These are phyloP conservation scores for Microbotryum violaceum DNA, from an alignment of 1,284 basidiomycete genomes.

Conservation along the genomic window DNA sequence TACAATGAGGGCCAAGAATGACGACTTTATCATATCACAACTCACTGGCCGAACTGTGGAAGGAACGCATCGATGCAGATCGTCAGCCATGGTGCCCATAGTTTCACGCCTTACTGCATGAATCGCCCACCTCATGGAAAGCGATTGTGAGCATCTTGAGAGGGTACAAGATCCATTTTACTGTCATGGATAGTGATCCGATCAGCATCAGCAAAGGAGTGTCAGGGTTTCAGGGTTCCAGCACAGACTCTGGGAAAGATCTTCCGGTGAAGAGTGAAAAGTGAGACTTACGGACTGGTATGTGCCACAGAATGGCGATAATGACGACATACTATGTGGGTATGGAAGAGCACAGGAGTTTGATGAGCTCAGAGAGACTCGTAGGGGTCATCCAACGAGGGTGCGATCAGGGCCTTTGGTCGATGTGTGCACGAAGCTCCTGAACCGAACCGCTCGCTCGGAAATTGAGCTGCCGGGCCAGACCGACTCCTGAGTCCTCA, in stretches of 20 bases:
- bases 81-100: not conserved
- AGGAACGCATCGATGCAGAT: constrained; percentile 16
- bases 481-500: not conserved
- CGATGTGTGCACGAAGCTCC: too few species aligned
- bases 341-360: not conserved
- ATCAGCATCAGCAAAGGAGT: not conserved
- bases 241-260: constrained; percentile 53
- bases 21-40: constrained; percentile 39
- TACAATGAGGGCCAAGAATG: constrained; percentile 27
- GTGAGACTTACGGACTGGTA: constrained; percentile 62
- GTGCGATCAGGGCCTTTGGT: too few species aligned
- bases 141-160: constrained; percentile 18
- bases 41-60: too few species aligned
- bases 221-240: too few species aligned
- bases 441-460: too few species aligned
- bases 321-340: constrained; percentile 52
- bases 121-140: not conserved
- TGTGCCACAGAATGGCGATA: constrained; percentile 60
- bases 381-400: too few species aligned
- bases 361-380: not conserved
- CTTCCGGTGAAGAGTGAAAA: constrained; percentile 91
- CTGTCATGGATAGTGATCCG: too few species aligned
- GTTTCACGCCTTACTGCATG: too few species aligned
- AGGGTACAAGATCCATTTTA: too few species aligned
- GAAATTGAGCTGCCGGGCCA: too few species aligned